Base-by-base conservation (phyloP, 129 eudicot genomes). In the Glebionis coronaria region DNA sequence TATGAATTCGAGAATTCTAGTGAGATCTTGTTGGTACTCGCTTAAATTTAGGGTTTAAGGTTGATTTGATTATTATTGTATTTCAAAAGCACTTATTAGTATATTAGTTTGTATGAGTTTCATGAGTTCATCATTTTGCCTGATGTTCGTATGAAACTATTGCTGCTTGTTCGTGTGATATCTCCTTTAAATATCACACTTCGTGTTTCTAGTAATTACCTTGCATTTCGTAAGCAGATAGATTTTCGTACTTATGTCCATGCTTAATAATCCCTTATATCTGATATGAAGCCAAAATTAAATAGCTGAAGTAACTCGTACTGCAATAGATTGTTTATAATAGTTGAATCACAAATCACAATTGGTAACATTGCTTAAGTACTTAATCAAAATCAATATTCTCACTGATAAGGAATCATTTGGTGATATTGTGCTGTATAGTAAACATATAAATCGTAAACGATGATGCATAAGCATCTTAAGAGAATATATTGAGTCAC, bases 11-110 rank as follows among this genome's bases (percentile, higher is more conserved):
- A 65, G 75, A 71, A 76, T 82, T 82, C 83, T 82, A 78, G 87
- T 82, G 81, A 82, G 87, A 82, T 82, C 63, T 79, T 78, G 82
- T 63, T 82, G 86, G 86, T 82, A 82, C 82, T 82, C 78, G 83
- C 67, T 61, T 76, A 77, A 28, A 16, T 53, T 78, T 78, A 78
- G 78, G 78, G 75, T 72, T 78, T 64, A 56, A 14, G 80, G 54
- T 69, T 63, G 27, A 28, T 64, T 52, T 46, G 57, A 44, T 65
- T 31, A 46, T 45, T 69, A 47, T 68, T 68, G 73, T 65, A 63
- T 38, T 55, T 54, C 25, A 7, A 8, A 60, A 61, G 75, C 35
- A 68, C 65, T 75, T 60, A 20, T n/a, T 59, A 58, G 46, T 59
- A 67, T 58, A 58, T 49, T 59, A 57, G 44, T 59, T 13, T 7